A percentile compares a stretch with the other conserved stretches of the same genome.
Conservation (phyloP, 2,329 filamentous ascomycete species). For the Fusarium ambrosium region DNA sequence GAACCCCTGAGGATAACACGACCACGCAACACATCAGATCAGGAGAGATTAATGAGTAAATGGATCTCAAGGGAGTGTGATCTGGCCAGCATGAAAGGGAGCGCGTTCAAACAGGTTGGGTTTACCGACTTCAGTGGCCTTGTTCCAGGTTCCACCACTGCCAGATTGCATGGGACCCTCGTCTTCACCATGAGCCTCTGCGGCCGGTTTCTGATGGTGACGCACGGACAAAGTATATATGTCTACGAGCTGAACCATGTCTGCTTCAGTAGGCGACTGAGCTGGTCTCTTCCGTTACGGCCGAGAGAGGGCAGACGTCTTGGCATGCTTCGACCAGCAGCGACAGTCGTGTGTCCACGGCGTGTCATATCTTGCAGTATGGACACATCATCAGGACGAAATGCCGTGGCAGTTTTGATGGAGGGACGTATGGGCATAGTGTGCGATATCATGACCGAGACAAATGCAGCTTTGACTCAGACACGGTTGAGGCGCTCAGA, state of each 20-base stretch:
- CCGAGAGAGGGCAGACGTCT: constrained; percentile 38
- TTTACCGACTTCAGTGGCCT: constrained; percentile 55
- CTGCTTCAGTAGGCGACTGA: constrained; percentile 48
- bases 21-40: constrained; percentile 27
- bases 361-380: constrained; percentile 72
- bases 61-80: constrained; percentile 58
- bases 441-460: constrained; percentile 62
- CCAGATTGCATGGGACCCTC: constrained; percentile 45
- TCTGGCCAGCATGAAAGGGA: constrained; percentile 30
- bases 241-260: constrained; percentile 63
- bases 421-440: constrained; percentile 72
- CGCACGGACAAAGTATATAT: constrained; percentile 66
- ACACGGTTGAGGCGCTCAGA: constrained; percentile 16
- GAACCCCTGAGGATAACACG: constrained; percentile 35
- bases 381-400: constrained; percentile 69
- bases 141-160: constrained; percentile 34
- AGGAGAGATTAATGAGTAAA: constrained; percentile 56
- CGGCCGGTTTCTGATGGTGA: constrained; percentile 69
- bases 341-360: constrained; percentile 68
- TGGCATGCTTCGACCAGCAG: constrained; percentile 58
- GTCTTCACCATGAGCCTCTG: constrained; percentile 69
- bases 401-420: constrained; percentile 70
- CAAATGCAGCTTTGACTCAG: constrained; percentile 17
- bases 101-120: constrained; percentile 51
- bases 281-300: constrained; percentile 45